A percentile compares a stretch with the other conserved stretches of the same genome.
phyloP scores from a whole-genome alignment of 352 stramenopile species.

The Phytophthora kernoviae region DNA sequence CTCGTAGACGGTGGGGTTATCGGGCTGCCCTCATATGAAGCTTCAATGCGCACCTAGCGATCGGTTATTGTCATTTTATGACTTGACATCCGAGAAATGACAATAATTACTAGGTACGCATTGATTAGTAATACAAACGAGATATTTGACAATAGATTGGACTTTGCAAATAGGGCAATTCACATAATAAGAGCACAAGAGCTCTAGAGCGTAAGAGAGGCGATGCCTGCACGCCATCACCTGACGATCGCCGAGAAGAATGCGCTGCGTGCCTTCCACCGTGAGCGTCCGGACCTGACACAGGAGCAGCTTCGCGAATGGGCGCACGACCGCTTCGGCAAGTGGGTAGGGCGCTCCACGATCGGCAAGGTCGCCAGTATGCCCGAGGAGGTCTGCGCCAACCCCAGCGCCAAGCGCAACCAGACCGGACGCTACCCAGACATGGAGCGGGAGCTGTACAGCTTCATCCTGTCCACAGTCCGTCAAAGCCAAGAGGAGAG shows the following conservation, averaged over 20 bases:
- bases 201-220: not conserved
- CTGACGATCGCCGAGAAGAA: conserved; percentile 45
- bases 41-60: too few relatives aligned
- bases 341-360: conserved; percentile 37
- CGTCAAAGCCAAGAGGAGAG: conserved; percentile 10
- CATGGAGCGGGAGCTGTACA: conserved; percentile 35
- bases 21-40: too few relatives aligned
- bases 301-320: conserved; percentile 42
- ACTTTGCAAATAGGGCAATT: too few relatives aligned
- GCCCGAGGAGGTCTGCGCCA: conserved; percentile 31
- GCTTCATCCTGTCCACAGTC: conserved; percentile 11
- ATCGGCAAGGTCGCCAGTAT: conserved; percentile 32
- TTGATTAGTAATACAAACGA: too few relatives aligned
- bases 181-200: conserved; percentile 3
- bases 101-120: too few relatives aligned
- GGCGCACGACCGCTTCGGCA: conserved; percentile 29
- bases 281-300: conserved; percentile 29
- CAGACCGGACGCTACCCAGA: conserved; percentile 40
- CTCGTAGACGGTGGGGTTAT: too few relatives aligned
- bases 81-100: too few relatives aligned
- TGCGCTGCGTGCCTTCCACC: conserved; percentile 24
- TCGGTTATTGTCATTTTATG: too few relatives aligned
- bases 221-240: conserved; percentile 25
- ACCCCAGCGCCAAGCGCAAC: conserved; percentile 37
- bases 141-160: too few relatives aligned